Evolutionary conservation across 106 monocot genomes (phyloP).

Genomic region (Cymbidium sinense): DNA sequence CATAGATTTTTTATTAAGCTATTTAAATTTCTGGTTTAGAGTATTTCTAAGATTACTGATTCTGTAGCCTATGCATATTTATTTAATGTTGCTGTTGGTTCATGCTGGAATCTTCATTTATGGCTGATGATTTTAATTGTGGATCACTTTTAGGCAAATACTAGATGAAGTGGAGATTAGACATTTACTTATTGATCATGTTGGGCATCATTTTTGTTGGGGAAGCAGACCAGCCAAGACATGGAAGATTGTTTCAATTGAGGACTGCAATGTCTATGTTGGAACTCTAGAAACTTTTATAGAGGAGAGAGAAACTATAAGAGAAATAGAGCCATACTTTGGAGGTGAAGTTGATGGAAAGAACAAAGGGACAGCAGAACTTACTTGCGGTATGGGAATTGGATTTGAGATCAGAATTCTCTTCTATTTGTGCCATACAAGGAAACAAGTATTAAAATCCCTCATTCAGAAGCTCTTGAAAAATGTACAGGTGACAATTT

Average conservation of each 20-base stretch:
- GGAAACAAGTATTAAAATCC: constrained; percentile 56
- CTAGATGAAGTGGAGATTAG: constrained; percentile 93
- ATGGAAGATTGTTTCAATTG: constrained; percentile 76
- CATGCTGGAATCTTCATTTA: constrained; percentile 1
- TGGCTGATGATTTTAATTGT: constrained; percentile 10
- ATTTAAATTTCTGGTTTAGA: background rate
- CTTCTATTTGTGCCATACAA: constrained; percentile 66
- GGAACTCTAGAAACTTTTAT: constrained; percentile 91
- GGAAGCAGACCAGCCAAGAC: constrained; percentile 73
- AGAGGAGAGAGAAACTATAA: constrained; percentile 69
- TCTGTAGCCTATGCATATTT: background rate
- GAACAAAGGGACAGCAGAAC: constrained; percentile 38
- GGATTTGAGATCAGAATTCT: constrained; percentile 76
- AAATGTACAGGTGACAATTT: constrained; percentile 70
- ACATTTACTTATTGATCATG: constrained; percentile 78
- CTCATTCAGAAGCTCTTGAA: constrained; percentile 80
- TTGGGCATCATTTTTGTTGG: constrained; percentile 95
- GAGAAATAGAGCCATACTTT: constrained; percentile 50
- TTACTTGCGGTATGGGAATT: constrained; percentile 82
- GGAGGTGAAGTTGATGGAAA: constrained; percentile 67
- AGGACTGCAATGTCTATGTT: constrained; percentile 97
- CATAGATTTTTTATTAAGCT: background rate
- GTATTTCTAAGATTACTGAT: background rate
- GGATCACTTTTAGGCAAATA: constrained; percentile 29
- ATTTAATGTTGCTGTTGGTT: background rate